phyloP scores from a whole-genome alignment of 2,329 filamentous ascomycete species.

The Stemphylium beticola region DNA sequence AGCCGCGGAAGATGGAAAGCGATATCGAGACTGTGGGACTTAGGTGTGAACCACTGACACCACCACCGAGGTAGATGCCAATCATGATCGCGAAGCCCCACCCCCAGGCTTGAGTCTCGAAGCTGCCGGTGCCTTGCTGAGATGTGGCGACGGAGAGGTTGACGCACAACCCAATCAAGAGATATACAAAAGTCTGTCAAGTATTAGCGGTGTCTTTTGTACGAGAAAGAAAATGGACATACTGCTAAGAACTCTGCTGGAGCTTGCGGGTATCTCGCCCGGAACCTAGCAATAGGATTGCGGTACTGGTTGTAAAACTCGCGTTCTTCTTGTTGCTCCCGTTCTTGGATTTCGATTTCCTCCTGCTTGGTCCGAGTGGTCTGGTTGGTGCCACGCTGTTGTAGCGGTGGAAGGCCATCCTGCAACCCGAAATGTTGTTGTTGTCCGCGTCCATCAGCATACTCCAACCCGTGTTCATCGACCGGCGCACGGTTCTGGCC shows the following conservation, averaged over 20 bases:
- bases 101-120: conserved; percentile 43
- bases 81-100: conserved; percentile 64
- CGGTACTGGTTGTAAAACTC: conserved; percentile 58
- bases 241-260: conserved; percentile 61
- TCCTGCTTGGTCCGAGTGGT: conserved; percentile 45
- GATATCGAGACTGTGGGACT: conserved; percentile 55
- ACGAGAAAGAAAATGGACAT: background rate
- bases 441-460: conserved; percentile 15
- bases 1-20: conserved; percentile 63
- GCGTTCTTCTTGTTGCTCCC: conserved; percentile 54
- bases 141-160: conserved; percentile 58
- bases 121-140: conserved; percentile 48
- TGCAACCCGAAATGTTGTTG: conserved; percentile 50
- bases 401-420: conserved; percentile 52
- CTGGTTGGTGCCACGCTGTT: conserved; percentile 30
- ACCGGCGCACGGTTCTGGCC: conserved; percentile 26
- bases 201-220: background rate
- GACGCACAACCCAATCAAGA: conserved; percentile 57
- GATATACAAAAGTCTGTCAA: conserved; percentile 33
- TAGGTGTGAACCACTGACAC: conserved; percentile 57
- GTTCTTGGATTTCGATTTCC: conserved; percentile 45
- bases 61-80: conserved; percentile 55
- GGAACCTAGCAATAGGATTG: conserved; percentile 59
- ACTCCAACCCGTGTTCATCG: conserved; percentile 30
- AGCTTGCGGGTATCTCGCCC: conserved; percentile 60